Evolutionary conservation across 208 protist genomes (phyloP).

Genomic region (Leishmania aethiopica): DNA sequence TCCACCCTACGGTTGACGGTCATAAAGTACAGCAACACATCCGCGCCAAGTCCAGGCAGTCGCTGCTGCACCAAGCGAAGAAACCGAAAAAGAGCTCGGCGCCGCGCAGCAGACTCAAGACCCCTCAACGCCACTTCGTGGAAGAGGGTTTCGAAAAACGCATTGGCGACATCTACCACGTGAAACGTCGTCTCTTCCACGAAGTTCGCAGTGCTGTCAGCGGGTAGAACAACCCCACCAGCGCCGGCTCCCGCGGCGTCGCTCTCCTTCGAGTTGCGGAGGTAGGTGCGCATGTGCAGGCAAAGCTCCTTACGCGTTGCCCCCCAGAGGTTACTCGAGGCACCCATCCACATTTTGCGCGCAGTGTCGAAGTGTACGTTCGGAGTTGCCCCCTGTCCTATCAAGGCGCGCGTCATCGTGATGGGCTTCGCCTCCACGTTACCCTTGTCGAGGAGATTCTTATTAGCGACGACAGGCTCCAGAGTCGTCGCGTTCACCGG

Average conservation of each 20-base stretch:
- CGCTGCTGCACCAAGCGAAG: constrained; percentile 38
- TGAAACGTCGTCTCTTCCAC: constrained; percentile 40
- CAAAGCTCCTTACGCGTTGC: constrained; percentile 14
- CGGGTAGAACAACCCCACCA: too few species aligned
- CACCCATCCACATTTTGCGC: constrained; percentile 8
- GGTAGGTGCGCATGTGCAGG: constrained; percentile 23
- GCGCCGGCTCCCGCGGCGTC: background rate
- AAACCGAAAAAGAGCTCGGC: constrained; percentile 48
- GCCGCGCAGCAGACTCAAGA: constrained; percentile 19
- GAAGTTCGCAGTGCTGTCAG: constrained; percentile 16
- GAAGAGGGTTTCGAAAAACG: constrained; percentile 67
- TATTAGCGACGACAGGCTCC: constrained; percentile 1
- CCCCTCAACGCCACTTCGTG: constrained; percentile 59
- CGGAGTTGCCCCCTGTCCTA: constrained; percentile 4
- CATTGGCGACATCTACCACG: constrained; percentile 51
- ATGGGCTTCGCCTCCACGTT: background rate
- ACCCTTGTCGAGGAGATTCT: background rate
- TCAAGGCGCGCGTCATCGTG: constrained; percentile 1
- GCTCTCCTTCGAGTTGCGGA: constrained; percentile 23
- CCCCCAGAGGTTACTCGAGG: background rate
- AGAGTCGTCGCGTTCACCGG: background rate
- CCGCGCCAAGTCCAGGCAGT: constrained; percentile 46
- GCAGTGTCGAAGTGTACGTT: constrained; percentile 11
- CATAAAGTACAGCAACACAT: constrained; percentile 37
- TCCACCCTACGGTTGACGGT: background rate